These are phyloP conservation scores for Quercus ilex DNA, from an alignment of 306 rosid species.

Conservation along the genomic window DNA sequence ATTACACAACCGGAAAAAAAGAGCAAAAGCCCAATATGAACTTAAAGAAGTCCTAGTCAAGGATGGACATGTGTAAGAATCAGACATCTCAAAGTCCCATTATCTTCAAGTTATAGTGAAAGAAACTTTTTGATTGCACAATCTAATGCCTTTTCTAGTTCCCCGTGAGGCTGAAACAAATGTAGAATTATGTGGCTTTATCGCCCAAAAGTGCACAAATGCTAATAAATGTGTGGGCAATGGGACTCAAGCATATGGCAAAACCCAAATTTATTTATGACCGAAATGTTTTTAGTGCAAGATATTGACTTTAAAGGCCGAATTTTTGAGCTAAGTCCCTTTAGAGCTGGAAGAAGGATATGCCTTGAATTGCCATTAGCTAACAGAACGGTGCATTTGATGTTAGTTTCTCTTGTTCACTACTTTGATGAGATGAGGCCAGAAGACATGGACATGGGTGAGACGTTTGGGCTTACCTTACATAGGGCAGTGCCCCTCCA, in stretches of 20 bases:
- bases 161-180: conserved; percentile 15
- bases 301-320: neutral
- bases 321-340: neutral
- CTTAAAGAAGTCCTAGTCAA: neutral
- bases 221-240: conserved; percentile 23
- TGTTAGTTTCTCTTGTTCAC: too few species aligned
- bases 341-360: neutral
- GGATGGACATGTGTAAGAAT: conserved; percentile 13
- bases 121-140: conserved; percentile 30
- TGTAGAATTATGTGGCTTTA: conserved; percentile 5
- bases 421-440: too few species aligned
- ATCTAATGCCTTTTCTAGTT: conserved; percentile 19
- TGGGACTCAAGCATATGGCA: conserved; percentile 16
- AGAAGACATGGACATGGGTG: too few species aligned
- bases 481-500: too few species aligned
- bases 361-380: too few species aligned
- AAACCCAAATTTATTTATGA: conserved; percentile 19
- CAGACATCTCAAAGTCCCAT: conserved; percentile 16
- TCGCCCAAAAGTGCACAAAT: conserved; percentile 18
- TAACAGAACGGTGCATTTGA: too few species aligned
- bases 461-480: too few species aligned
- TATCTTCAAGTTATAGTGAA: conserved; percentile 21
- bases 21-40: conserved; percentile 4
- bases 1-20: conserved; percentile 2
- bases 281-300: conserved; percentile 18